Conservation (phyloP, 2,329 filamentous ascomycete genomes). For the Blastomyces gilchristii region DNA sequence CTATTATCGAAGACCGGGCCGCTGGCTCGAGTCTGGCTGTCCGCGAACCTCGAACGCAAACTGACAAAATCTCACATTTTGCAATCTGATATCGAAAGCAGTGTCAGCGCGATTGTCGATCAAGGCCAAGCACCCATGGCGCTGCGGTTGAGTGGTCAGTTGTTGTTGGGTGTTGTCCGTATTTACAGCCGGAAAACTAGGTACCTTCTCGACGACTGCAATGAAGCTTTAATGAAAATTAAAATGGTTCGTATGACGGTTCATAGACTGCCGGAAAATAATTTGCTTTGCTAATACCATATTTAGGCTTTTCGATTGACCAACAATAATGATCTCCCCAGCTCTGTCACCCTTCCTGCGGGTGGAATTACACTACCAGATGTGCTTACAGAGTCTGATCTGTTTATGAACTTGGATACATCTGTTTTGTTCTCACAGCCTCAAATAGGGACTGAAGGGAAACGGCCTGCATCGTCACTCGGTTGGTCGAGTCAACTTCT, state of each 20-base stretch:
- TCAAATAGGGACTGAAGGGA: slow-evolving; percentile 26
- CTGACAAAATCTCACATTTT: slow-evolving; percentile 93
- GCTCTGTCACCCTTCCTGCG: slow-evolving; percentile 66
- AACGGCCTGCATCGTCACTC: slow-evolving; percentile 27
- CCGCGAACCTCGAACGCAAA: slow-evolving; percentile 96
- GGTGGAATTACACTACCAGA: slow-evolving; percentile 84
- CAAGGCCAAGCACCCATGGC: slow-evolving; percentile 91
- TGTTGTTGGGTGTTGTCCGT: slow-evolving; percentile 87
- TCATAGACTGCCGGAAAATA: not conserved
- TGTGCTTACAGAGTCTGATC: slow-evolving; percentile 82
- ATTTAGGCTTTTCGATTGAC: slow-evolving; percentile 79
- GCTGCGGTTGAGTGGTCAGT: slow-evolving; percentile 81
- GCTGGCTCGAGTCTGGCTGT: slow-evolving; percentile 94
- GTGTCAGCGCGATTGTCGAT: slow-evolving; percentile 88
- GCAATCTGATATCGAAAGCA: slow-evolving; percentile 88
- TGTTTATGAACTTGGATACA: slow-evolving; percentile 74
- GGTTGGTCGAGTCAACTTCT: slow-evolving; percentile 70
- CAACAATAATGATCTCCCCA: slow-evolving; percentile 91
- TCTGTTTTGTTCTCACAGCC: slow-evolving; percentile 71
- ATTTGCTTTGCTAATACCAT: slow-evolving; percentile 25
- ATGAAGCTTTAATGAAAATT: slow-evolving; percentile 93
- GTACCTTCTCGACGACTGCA: slow-evolving; percentile 93
- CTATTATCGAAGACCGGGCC: slow-evolving; percentile 94
- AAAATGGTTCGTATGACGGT: slow-evolving; percentile 63
- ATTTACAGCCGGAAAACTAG: slow-evolving; percentile 97